Evolutionary conservation across 169 alveolate species (phyloP).

Genomic region (Neospora caninum): DNA sequence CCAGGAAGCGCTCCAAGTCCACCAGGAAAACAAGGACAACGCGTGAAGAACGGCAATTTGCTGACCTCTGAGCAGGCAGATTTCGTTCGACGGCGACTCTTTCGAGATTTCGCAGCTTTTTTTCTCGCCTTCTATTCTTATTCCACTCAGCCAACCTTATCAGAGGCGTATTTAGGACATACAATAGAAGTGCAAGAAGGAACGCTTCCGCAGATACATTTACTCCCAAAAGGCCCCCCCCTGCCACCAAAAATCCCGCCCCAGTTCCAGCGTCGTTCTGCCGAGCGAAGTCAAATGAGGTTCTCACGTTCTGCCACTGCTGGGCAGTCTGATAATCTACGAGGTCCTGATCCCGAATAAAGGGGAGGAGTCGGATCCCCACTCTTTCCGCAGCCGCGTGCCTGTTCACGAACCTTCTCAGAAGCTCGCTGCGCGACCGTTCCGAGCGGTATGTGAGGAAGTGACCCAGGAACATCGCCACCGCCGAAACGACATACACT

Average conservation of each 20-base stretch:
- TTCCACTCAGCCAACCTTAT: background rate
- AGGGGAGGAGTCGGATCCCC: background rate
- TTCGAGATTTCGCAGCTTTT: background rate
- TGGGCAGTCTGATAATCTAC: constrained; percentile 12
- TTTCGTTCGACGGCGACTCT: background rate
- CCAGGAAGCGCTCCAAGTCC: background rate
- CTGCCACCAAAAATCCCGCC: constrained; percentile 8
- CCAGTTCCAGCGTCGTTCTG: background rate
- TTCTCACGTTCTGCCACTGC: background rate
- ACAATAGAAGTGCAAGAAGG: background rate
- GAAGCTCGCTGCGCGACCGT: background rate
- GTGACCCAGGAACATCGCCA: constrained; percentile 3
- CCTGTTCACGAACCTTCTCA: background rate
- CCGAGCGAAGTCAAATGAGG: background rate
- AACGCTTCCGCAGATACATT: background rate
- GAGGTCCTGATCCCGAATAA: background rate
- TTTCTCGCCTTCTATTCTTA: background rate
- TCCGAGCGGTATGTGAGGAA: background rate
- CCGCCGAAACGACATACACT: background rate
- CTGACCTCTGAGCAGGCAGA: background rate
- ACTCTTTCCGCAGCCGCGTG: background rate
- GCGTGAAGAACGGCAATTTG: background rate
- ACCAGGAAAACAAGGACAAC: background rate
- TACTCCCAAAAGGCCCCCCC: background rate
- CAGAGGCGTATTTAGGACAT: background rate